Base-by-base conservation (phyloP, 2,329 filamentous ascomycete genomes). In the Cordyceps farinosa region DNA sequence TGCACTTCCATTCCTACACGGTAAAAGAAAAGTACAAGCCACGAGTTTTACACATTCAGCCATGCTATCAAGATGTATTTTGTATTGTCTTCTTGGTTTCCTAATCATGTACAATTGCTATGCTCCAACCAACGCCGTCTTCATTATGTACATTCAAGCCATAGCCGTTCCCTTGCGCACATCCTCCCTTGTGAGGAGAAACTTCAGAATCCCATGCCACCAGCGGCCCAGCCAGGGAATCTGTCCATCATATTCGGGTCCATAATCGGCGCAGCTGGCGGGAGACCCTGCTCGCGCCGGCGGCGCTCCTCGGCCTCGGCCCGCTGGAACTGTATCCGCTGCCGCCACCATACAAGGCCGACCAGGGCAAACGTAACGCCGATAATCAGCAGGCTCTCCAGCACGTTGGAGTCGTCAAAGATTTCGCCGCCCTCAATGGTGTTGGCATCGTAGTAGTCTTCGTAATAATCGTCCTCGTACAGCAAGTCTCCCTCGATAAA, bases 371-470 rank as follows among this genome's bases (percentile, higher is more conserved):
- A 87, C 0, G 90, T 88, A 15, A 98, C 78, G 1, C 85, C 88
- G 15, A 97, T 80, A 66, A 99, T 96, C 51, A 96, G 80, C 30
- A 97, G 76, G 50, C 90, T 94, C 75, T 98, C 95, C 11, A 97
- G 64, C 17, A 97, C 79, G 13, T 91, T 90, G 53, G 92, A 91
- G 57, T 94, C 90, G 36, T 90, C 82, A 2, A 87, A 76, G 2
- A 88, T 87, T 58, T 89, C 87, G 64, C 86, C 82, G 11, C 80
- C 84, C 13, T 80, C 82, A 5, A 81, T 82, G 73, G 79, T 79
- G 56, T 58, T 58, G 44, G 84, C 84, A 40, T 84, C 82, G 59
- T 83, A 83, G 36, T 79, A 73, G 36, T 84, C 82, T 15, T 85
- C 82, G 66, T 87, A 86, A 11, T 73, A 70, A 5, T 79, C 80